Evolutionary conservation across 163 green algal genomes (phyloP).

Genomic region (Chlorella variabilis): DNA sequence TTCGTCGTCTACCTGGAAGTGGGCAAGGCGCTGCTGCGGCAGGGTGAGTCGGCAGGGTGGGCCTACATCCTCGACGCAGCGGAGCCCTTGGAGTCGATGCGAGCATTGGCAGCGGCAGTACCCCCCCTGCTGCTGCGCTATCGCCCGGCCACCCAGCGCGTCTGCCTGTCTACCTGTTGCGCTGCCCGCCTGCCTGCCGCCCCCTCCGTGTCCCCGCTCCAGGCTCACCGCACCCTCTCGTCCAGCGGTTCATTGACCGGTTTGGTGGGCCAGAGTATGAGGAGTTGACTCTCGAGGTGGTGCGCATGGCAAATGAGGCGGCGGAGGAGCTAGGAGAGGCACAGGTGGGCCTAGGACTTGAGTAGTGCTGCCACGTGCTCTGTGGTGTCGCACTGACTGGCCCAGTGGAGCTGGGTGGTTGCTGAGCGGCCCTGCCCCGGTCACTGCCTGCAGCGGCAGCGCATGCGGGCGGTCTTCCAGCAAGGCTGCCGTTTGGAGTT

Average conservation of each 20-base stretch:
- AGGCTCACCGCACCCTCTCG: constrained; percentile 37
- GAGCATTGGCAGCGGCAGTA: no score
- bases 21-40: constrained; percentile 11
- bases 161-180: no score
- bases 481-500: constrained; percentile 10
- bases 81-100: background rate
- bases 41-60: background rate
- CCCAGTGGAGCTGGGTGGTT: no score
- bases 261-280: constrained; percentile 43
- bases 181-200: no score
- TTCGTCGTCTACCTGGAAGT: constrained; percentile 41
- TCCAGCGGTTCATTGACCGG: constrained; percentile 44
- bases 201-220: background rate
- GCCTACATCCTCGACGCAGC: background rate
- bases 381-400: no score
- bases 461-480: background rate
- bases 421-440: no score
- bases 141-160: no score
- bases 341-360: constrained; percentile 7
- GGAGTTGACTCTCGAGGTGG: background rate
- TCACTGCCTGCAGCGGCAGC: constrained; percentile 6
- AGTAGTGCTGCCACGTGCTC: no score
- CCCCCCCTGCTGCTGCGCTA: no score
- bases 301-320: background rate
- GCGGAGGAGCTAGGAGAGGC: background rate